Conservation (phyloP, 768 basidiomycete genomes). For the Leccinellum rugosiceps region DNA sequence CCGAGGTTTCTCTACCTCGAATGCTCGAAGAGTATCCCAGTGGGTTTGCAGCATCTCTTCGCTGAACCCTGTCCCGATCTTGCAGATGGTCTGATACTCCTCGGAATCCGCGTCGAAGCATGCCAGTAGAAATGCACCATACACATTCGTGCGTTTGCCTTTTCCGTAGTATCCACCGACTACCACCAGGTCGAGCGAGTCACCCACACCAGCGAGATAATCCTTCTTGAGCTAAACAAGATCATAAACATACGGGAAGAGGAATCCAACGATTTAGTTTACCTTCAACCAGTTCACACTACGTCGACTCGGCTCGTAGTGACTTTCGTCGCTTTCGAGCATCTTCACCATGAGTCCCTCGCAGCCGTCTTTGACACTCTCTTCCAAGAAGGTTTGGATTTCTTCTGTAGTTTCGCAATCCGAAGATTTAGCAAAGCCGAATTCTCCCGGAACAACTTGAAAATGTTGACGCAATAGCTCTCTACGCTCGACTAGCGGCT, state of each 20-base stretch:
- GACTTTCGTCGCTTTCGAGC: constrained; percentile 88
- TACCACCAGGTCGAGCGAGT: constrained; percentile 97
- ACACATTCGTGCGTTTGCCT: constrained; percentile 96
- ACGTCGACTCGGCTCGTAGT: constrained; percentile 91
- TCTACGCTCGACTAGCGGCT: constrained; percentile 71
- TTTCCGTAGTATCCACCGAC: constrained; percentile 97
- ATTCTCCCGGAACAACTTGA: constrained; percentile 79
- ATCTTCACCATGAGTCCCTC: constrained; percentile 99
- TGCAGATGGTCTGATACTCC: constrained; percentile 96
- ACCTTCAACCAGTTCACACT: constrained; percentile 99
- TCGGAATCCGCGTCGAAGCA: constrained; percentile 95
- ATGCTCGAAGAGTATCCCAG: constrained; percentile 75
- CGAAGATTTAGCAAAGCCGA: constrained; percentile 88
- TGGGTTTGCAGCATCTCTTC: constrained; percentile 85
- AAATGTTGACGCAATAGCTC: constrained; percentile 78
- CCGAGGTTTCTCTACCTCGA: constrained; percentile 65
- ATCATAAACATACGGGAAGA: constrained; percentile 1
- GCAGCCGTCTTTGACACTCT: constrained; percentile 96
- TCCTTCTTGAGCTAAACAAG: constrained; percentile 88
- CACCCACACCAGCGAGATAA: constrained; percentile 93
- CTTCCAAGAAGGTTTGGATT: constrained; percentile 91
- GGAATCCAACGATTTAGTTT: constrained; percentile 1
- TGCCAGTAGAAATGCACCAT: constrained; percentile 96
- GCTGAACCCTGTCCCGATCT: constrained; percentile 97
- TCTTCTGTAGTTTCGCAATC: constrained; percentile 90